phyloP scores from a whole-genome alignment of 2,329 filamentous ascomycete species.

The Fusarium sublunatum region DNA sequence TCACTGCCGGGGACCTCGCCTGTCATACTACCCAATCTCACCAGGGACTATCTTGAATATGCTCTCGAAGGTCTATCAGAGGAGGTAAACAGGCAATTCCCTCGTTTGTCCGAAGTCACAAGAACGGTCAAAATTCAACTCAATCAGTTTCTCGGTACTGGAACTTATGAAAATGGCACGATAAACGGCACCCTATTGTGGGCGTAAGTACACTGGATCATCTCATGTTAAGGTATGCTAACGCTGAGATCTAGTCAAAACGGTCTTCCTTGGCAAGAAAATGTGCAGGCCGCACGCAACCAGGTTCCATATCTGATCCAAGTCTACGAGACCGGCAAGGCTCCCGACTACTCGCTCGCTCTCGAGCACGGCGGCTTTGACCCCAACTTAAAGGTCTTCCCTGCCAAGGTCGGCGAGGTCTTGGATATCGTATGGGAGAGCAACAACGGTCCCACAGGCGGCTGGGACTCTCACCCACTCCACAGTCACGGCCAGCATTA shows the following conservation, averaged over 20 bases:
- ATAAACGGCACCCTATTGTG: slow-evolving; percentile 32
- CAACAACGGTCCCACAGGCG: slow-evolving; percentile 50
- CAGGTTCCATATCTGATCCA: slow-evolving; percentile 35
- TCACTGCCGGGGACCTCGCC: slow-evolving; percentile 18
- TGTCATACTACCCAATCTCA: slow-evolving; percentile 50
- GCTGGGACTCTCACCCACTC: slow-evolving; percentile 37
- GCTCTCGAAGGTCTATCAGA: slow-evolving; percentile 34
- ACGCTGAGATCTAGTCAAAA: slow-evolving; percentile 8
- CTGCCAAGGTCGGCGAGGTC: slow-evolving; percentile 66
- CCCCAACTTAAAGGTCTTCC: slow-evolving; percentile 60
- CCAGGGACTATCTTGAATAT: slow-evolving; percentile 59
- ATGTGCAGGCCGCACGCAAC: slow-evolving; percentile 18
- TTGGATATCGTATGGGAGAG: slow-evolving; percentile 64
- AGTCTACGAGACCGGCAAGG: slow-evolving; percentile 26
- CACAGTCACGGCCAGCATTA: slow-evolving; percentile 29
- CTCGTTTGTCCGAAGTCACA: slow-evolving; percentile 60
- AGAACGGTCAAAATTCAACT: slow-evolving; percentile 60
- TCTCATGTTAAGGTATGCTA: fast-evolving
- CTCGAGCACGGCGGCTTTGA: slow-evolving; percentile 65
- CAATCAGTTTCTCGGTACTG: slow-evolving; percentile 53
- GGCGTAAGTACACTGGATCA: slow-evolving; percentile 7
- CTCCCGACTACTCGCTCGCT: slow-evolving; percentile 63
- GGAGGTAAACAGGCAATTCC: slow-evolving; percentile 43
- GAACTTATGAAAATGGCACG: slow-evolving; percentile 32
- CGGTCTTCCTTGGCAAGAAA: slow-evolving; percentile 29